Evolutionary conservation across 768 basidiomycete species (phyloP).

Genomic region (Russula vinacea): DNA sequence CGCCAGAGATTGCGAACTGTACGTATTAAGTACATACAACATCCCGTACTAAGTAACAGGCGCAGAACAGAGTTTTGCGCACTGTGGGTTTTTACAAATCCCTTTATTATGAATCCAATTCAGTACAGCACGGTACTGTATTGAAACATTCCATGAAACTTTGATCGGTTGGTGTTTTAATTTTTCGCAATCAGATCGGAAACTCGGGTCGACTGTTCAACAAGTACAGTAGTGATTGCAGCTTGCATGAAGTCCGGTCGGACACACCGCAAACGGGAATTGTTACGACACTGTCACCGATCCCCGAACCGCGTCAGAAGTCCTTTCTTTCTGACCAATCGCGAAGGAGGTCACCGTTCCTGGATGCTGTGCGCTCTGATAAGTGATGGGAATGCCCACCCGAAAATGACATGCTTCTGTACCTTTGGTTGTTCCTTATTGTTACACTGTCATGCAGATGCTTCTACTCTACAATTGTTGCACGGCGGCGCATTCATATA

Average conservation of each 20-base stretch:
- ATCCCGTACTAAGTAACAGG: neutral
- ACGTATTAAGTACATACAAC: neutral
- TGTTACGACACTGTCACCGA: slow-evolving; percentile 4
- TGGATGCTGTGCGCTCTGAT: slow-evolving; percentile 13
- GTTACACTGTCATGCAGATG: neutral
- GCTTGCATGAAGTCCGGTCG: neutral
- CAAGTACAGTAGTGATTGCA: neutral
- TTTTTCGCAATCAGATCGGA: neutral
- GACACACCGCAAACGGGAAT: neutral
- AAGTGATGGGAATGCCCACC: neutral
- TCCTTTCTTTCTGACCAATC: neutral
- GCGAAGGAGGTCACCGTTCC: slow-evolving; percentile 3
- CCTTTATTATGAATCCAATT: neutral
- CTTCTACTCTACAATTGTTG: slow-evolving; percentile 1
- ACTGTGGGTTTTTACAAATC: neutral
- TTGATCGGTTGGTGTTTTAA: neutral
- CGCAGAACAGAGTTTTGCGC: neutral
- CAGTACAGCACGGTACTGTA: neutral
- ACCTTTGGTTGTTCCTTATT: neutral
- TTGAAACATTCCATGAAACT: neutral
- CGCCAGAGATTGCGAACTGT: neutral
- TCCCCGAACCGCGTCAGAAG: neutral
- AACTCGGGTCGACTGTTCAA: neutral
- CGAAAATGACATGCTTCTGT: neutral
- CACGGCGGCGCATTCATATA: neutral